Conservation (phyloP, 257 asterid genomes). For the Solanum ossicruentum region DNA sequence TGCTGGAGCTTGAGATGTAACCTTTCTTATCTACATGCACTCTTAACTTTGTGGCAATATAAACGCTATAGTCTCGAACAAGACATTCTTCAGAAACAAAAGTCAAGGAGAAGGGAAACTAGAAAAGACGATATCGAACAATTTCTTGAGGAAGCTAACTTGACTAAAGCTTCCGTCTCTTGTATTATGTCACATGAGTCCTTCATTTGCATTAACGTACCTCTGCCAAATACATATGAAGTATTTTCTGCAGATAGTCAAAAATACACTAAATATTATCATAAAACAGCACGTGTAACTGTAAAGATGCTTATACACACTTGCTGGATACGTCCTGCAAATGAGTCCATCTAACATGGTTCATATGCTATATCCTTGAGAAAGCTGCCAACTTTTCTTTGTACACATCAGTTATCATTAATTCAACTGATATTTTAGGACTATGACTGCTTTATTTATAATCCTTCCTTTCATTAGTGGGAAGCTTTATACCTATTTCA, state of each 20-base stretch:
- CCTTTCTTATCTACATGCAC: background rate
- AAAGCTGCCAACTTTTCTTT: background rate
- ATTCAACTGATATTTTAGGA: background rate
- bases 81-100: background rate
- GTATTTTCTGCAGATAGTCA: background rate
- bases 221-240: background rate
- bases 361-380: background rate
- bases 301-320: background rate
- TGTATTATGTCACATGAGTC: background rate
- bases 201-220: background rate
- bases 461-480: slow-evolving; percentile 36
- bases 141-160: background rate
- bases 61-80: background rate
- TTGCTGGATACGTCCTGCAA: background rate
- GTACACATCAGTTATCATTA: background rate
- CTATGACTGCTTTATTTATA: background rate
- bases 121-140: background rate
- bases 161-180: background rate
- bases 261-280: background rate
- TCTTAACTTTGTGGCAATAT: background rate
- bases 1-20: background rate
- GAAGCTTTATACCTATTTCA: slow-evolving; percentile 52
- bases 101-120: background rate
- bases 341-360: background rate
- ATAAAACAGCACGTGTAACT: background rate